Conservation (phyloP, 805 yeast species). For the Wickerhamiella azyma region DNA sequence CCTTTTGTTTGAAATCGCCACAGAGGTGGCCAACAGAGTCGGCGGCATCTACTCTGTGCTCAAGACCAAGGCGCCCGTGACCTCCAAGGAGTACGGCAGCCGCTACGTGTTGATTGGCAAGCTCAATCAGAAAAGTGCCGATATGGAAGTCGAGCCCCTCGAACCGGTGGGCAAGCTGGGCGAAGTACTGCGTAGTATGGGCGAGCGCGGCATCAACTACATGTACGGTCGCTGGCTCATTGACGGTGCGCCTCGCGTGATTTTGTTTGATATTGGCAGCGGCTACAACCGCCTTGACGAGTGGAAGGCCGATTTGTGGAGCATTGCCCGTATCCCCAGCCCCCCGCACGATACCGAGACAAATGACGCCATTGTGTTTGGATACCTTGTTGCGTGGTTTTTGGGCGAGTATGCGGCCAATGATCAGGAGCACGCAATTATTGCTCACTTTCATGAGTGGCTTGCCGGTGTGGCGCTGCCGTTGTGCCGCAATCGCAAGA, state of each 20-base stretch:
- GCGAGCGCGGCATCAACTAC: conserved; percentile 64
- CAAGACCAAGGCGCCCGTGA: conserved; percentile 92
- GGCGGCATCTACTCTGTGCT: conserved; percentile 96
- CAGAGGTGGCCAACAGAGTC: conserved; percentile 94
- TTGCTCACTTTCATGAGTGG: conserved; percentile 97
- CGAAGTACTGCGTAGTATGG: conserved; percentile 63
- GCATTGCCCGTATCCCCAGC: conserved; percentile 78
- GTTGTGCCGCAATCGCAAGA: conserved; percentile 74
- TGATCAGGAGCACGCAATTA: conserved; percentile 76
- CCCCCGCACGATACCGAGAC: conserved; percentile 82
- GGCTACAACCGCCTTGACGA: conserved; percentile 61
- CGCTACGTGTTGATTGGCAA: conserved; percentile 84
- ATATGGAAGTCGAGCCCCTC: conserved; percentile 64
- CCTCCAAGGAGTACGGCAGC: conserved; percentile 82
- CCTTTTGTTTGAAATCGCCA: conserved; percentile 82
- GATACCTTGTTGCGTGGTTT: conserved; percentile 94
- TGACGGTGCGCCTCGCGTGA: conserved; percentile 92
- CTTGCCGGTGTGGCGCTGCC: conserved; percentile 94
- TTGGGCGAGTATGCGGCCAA: conserved; percentile 81
- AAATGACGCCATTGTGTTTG: conserved; percentile 82
- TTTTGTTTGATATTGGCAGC: conserved; percentile 73
- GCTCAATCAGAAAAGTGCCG: conserved; percentile 55
- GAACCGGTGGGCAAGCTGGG: conserved; percentile 37
- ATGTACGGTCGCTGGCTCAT: conserved; percentile 93
- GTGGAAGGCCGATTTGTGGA: conserved; percentile 93